Conservation (phyloP, 768 basidiomycete species). For the Rubroboletus pulcherrimus region DNA sequence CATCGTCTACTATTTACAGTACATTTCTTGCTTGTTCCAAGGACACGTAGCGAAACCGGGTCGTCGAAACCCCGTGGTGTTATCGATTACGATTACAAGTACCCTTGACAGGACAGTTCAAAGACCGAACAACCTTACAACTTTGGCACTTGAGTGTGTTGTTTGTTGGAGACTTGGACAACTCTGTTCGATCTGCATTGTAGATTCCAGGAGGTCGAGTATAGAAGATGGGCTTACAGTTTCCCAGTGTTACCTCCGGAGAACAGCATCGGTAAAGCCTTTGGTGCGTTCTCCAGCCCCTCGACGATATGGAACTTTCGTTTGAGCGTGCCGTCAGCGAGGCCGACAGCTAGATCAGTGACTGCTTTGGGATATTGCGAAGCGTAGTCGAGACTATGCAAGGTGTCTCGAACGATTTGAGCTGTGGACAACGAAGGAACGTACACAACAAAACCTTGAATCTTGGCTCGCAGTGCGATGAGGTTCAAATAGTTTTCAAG, state of each 20-base stretch:
- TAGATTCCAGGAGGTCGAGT: not conserved
- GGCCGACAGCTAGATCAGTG: conserved; percentile 51
- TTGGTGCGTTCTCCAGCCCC: conserved; percentile 70
- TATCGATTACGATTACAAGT: not conserved
- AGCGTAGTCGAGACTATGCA: conserved; percentile 67
- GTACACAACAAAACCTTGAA: conserved; percentile 83
- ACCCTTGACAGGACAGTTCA: not conserved
- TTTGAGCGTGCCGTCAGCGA: conserved; percentile 70
- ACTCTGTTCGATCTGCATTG: conserved; percentile 38
- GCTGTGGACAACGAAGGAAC: conserved; percentile 15
- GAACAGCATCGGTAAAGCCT: conserved; percentile 66
- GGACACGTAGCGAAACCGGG: not conserved
- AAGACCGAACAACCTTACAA: conserved; percentile 4
- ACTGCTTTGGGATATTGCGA: conserved; percentile 55
- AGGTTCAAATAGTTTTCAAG: conserved; percentile 64
- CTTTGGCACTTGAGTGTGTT: not conserved
- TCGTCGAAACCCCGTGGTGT: not conserved
- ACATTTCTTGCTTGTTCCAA: conserved; percentile 14
- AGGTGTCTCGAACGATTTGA: not conserved
- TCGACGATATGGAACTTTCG: conserved; percentile 77
- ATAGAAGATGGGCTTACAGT: conserved; percentile 35
- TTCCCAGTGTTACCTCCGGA: conserved; percentile 77
- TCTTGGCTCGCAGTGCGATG: conserved; percentile 72
- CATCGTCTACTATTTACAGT: conserved; percentile 3
- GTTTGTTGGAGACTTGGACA: conserved; percentile 52